Evolutionary conservation across 176 grass and related monocot species (phyloP), one percentile per base, ranked within the genome.

Genomic region (Aegilops bicornis): DNA sequence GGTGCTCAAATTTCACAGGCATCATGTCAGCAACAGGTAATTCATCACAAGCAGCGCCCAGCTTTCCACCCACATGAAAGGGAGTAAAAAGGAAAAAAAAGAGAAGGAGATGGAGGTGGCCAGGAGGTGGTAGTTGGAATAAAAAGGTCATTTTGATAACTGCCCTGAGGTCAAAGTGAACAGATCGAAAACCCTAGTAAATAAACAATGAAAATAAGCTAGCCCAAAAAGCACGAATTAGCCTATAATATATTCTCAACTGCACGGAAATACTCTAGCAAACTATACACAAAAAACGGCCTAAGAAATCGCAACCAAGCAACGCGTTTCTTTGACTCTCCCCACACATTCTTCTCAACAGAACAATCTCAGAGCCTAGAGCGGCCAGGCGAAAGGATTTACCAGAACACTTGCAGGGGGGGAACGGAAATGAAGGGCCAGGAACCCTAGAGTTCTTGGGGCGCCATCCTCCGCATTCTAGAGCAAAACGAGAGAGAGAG

Each of bases 1-100:
- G 5, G 25, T 78, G 73, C 13, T 58, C 52, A 29, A 43, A 73
- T 83, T 78, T 65, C 84, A 73, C 73, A 83, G 9, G 65, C 19
- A 61, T 29, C 52, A 19, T 90, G 84, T 56, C 35, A 59, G 43
- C 71, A 50, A 40, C 27, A 77, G 72, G 14, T 15, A 84, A 72
- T 22, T 90, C 84, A 73, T 90, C 84, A 73, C 84, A 86, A 43
- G 84, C 56, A 22, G 20, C 19, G 27, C 20, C 39, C 25, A 60
- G 64, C 68, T 76, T 85, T 89, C 85, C 68, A 74, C 68, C 16
- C 43, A 48, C 45, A 74, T 20, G 32, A 29, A 81, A 9, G 82
- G 32, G 16, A 58, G 66, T 42, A n/a, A 58, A 73, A 58, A 73
- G 17, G 11, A 58, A 73, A 64, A 54, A 23, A 73, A 58, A n/a